phyloP scores from a whole-genome alignment of 2,329 filamentous ascomycete genomes.

The Tolypocladium sp. region DNA sequence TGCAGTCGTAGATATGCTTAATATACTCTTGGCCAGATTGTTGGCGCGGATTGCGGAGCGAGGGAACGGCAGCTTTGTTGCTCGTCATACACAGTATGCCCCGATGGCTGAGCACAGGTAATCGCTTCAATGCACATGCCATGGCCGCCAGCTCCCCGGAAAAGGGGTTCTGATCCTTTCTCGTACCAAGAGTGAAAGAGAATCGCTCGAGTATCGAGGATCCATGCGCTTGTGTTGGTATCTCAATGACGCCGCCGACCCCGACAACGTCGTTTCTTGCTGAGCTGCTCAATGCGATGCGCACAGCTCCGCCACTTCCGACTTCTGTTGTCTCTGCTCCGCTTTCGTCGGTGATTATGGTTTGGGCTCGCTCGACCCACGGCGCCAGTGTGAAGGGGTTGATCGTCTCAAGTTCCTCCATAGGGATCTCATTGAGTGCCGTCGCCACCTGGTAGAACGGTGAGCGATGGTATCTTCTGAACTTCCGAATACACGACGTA shows the following conservation, averaged over 20 bases:
- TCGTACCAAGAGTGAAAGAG: conserved; percentile 9
- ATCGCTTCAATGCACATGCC: conserved; percentile 6
- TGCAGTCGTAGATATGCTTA: conserved; percentile 9
- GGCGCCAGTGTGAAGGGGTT: conserved; percentile 4
- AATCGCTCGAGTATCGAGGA: conserved; percentile 5
- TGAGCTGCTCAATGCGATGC: conserved; percentile 9
- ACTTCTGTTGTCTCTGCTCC: too few relatives aligned
- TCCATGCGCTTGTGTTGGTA: conserved; percentile 1
- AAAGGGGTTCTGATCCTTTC: conserved; percentile 9
- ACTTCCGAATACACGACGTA: conserved; percentile 1
- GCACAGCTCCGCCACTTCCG: conserved; percentile 1
- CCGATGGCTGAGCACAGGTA: conserved; percentile 3
- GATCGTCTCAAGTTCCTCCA: conserved; percentile 4
- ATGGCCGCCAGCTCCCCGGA: conserved; percentile 9
- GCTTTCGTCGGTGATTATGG: background rate
- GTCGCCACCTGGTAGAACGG: conserved; percentile 4
- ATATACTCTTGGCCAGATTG: conserved; percentile 11
- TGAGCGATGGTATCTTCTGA: background rate
- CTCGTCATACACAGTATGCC: conserved; percentile 6
- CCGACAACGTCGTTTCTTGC: conserved; percentile 9
- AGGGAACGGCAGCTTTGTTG: conserved; percentile 9
- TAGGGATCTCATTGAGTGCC: background rate
- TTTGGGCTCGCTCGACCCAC: conserved; percentile 1
- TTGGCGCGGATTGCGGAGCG: conserved; percentile 7
- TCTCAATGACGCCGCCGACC: conserved; percentile 5